phyloP scores from a whole-genome alignment of 2,329 filamentous ascomycete species.

The Blastomyces emzantsi region DNA sequence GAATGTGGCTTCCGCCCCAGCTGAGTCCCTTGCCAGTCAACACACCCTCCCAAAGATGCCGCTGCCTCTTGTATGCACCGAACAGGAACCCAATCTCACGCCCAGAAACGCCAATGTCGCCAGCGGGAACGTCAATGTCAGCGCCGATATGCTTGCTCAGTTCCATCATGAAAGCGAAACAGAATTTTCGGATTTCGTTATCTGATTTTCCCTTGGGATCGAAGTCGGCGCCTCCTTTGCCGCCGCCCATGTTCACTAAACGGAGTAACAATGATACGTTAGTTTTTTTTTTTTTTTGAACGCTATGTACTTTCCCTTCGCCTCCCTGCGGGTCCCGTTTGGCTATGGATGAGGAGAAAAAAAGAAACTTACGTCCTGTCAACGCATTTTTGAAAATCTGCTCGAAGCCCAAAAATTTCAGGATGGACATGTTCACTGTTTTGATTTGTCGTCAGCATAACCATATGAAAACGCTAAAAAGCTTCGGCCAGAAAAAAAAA shows the following conservation, averaged over 20 bases:
- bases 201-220: slow-evolving; percentile 98
- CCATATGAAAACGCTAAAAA: slow-evolving; percentile 39
- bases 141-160: slow-evolving; percentile 93
- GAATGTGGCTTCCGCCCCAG: slow-evolving; percentile 91
- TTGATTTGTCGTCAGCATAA: slow-evolving; percentile 4
- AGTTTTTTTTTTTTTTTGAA: neutral
- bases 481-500: too few species aligned
- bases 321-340: neutral
- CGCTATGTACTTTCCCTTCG: neutral
- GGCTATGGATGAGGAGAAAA: neutral
- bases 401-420: slow-evolving; percentile 99
- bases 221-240: slow-evolving; percentile 96
- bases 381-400: slow-evolving; percentile 99
- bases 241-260: slow-evolving; percentile 84
- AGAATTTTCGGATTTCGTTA: slow-evolving; percentile 96
- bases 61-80: slow-evolving; percentile 79
- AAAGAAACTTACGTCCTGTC: slow-evolving; percentile 70
- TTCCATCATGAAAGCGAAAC: slow-evolving; percentile 91
- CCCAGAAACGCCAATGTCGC: slow-evolving; percentile 88
- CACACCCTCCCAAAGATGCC: slow-evolving; percentile 90
- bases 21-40: slow-evolving; percentile 88
- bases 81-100: slow-evolving; percentile 95
- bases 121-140: slow-evolving; percentile 91
- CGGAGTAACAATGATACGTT: neutral
- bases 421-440: slow-evolving; percentile 50